phyloP scores from a whole-genome alignment of 768 basidiomycete species.

The Sarcomyxa edulis region DNA sequence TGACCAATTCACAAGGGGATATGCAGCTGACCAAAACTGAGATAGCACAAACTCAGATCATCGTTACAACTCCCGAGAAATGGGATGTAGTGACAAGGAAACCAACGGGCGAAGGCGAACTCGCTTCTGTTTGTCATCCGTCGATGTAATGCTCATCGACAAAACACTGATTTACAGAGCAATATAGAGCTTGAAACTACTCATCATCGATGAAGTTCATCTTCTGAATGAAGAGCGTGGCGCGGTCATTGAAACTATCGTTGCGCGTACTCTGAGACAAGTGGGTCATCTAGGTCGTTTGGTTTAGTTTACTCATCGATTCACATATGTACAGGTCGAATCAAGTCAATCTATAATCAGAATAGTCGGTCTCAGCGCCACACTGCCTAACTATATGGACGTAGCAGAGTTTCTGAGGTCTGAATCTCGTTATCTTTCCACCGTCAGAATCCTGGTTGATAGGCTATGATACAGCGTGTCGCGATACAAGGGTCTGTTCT shows the following conservation, averaged over 20 bases:
- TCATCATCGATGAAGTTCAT: slow-evolving; percentile 98
- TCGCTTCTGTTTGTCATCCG: slow-evolving; percentile 68
- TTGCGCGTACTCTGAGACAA: slow-evolving; percentile 90
- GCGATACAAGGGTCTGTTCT: slow-evolving; percentile 83
- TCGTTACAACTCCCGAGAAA: slow-evolving; percentile 98
- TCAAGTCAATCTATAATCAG: slow-evolving; percentile 94
- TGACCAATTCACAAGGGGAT: slow-evolving; percentile 52
- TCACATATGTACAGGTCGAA: slow-evolving; percentile 63
- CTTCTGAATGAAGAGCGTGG: slow-evolving; percentile 96
- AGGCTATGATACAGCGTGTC: slow-evolving; percentile 62
- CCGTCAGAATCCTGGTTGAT: neutral
- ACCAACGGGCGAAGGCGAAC: slow-evolving; percentile 92
- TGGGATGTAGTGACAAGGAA: slow-evolving; percentile 99
- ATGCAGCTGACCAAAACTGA: slow-evolving; percentile 96
- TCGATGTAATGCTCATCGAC: too few species aligned
- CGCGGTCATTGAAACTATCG: slow-evolving; percentile 96
- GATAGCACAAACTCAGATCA: slow-evolving; percentile 93
- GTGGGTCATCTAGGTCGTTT: slow-evolving; percentile 26
- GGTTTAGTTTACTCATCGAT: neutral
- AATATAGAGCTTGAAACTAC: slow-evolving; percentile 76
- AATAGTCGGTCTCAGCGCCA: slow-evolving; percentile 94
- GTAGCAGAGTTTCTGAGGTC: slow-evolving; percentile 93
- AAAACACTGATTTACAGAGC: neutral
- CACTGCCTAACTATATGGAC: slow-evolving; percentile 94
- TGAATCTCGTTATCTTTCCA: slow-evolving; percentile 8